phyloP scores from a whole-genome alignment of 768 basidiomycete species.

The Russula griseocarnosa region DNA sequence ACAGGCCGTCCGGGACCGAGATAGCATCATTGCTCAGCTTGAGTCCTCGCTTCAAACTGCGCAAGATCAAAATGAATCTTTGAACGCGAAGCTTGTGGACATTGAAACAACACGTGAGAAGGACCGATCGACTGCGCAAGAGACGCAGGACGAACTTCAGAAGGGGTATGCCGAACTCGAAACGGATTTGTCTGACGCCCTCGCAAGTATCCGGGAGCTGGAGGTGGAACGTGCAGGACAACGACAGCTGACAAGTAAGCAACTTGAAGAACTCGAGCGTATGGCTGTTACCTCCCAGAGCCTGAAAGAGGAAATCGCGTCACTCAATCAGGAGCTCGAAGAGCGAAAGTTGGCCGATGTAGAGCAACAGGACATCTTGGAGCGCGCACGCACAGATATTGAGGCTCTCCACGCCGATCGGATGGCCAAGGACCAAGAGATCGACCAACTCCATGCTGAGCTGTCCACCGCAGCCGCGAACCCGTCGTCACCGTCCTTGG shows the following conservation, averaged over 20 bases:
- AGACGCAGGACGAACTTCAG: constrained; percentile 55
- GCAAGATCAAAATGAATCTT: constrained; percentile 47
- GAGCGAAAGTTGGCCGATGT: constrained; percentile 46
- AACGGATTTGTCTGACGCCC: constrained; percentile 53
- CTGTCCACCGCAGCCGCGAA: constrained; percentile 42
- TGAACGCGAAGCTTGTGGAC: constrained; percentile 44
- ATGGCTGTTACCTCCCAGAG: constrained; percentile 43
- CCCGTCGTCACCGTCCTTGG: constrained; percentile 49
- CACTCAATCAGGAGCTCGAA: constrained; percentile 51
- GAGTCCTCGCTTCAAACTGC: constrained; percentile 56
- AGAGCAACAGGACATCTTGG: constrained; percentile 61
- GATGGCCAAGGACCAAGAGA: constrained; percentile 58
- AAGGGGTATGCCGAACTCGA: constrained; percentile 59
- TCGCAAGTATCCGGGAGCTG: constrained; percentile 51
- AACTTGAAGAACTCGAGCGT: constrained; percentile 56
- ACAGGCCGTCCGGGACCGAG: constrained; percentile 50
- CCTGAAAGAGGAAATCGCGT: constrained; percentile 52
- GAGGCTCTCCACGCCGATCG: constrained; percentile 66
- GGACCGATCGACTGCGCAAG: constrained; percentile 47
- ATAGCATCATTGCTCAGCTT: constrained; percentile 56
- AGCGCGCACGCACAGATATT: constrained; percentile 62
- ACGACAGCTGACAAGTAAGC: constrained; percentile 52
- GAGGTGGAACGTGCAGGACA: constrained; percentile 62
- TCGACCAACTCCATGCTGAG: constrained; percentile 52
- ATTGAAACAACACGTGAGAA: constrained; percentile 48